Evolutionary conservation across 305 asterid species (phyloP).

Genomic region (Withania somnifera): DNA sequence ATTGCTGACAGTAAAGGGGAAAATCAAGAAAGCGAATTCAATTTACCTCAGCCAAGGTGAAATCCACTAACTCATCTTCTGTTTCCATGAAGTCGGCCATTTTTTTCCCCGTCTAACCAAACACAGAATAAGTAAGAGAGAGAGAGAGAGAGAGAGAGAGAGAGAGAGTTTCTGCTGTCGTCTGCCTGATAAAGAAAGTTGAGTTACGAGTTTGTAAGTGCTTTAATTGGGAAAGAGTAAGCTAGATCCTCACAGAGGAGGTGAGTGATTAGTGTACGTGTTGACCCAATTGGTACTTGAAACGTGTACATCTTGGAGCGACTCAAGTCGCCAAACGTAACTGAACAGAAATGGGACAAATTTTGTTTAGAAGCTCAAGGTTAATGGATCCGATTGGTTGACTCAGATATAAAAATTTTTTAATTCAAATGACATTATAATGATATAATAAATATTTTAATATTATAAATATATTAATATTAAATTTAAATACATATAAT

Average conservation of each 20-base stretch:
- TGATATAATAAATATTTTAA: too few species aligned
- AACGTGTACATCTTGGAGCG: neutral
- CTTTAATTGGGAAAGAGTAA: neutral
- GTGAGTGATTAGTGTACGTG: neutral
- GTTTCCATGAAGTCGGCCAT: constrained; percentile 23
- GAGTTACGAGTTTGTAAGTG: neutral
- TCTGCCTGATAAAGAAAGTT: neutral
- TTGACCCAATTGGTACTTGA: neutral
- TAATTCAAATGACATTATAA: too few species aligned
- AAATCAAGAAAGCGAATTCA: neutral
- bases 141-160: neutral
- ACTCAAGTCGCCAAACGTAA: neutral
- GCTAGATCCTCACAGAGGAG: neutral
- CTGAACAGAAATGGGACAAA: neutral
- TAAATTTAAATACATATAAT: too few species aligned
- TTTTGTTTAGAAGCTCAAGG: too few species aligned
- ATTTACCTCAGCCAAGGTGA: constrained; percentile 56
- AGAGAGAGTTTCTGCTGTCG: neutral
- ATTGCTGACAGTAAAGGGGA: neutral
- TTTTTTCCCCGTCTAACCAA: neutral
- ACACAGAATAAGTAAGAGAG: neutral
- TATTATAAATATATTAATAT: too few species aligned
- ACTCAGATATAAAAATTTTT: too few species aligned
- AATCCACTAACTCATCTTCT: constrained; percentile 28
- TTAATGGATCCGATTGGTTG: too few species aligned